A percentile compares a stretch with the other conserved stretches of the same genome.
Conservation (phyloP, 2,329 filamentous ascomycete genomes). For the Beauveria sp. region DNA sequence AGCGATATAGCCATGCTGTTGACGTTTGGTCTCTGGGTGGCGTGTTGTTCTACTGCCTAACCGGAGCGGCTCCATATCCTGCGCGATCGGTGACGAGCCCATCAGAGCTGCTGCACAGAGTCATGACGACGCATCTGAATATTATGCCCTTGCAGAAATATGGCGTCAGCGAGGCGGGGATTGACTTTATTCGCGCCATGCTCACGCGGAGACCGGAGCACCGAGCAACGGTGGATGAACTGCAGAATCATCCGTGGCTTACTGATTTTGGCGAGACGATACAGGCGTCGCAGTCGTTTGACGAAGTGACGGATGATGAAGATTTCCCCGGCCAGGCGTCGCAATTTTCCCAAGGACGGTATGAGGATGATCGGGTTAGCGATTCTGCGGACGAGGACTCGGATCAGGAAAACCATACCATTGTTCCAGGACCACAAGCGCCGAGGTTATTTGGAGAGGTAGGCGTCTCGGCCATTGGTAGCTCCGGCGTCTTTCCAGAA, state of each 20-base stretch:
- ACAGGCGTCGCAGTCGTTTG: conserved; percentile 39
- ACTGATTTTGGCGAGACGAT: conserved; percentile 22
- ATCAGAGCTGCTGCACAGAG: conserved; percentile 71
- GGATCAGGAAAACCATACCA: conserved; percentile 71
- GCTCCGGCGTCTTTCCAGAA: conserved; percentile 42
- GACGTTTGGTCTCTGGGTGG: conserved; percentile 96
- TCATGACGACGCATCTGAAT: conserved; percentile 73
- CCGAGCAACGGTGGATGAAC: conserved; percentile 65
- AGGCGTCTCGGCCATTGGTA: conserved; percentile 44
- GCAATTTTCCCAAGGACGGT: conserved; percentile 36
- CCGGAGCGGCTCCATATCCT: conserved; percentile 70
- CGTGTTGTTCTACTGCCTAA: conserved; percentile 83
- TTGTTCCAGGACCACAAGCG: conserved; percentile 40
- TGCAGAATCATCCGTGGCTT: conserved; percentile 73
- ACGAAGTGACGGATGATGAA: conserved; percentile 55
- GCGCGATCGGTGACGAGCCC: conserved; percentile 69
- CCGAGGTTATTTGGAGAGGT: conserved; percentile 49
- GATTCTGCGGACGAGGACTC: conserved; percentile 56
- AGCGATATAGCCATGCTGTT: conserved; percentile 82
- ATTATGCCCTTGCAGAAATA: conserved; percentile 50
- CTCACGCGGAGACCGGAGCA: conserved; percentile 70
- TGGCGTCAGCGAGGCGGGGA: conserved; percentile 56
- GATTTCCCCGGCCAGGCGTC: conserved; percentile 52
- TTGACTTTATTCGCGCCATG: conserved; percentile 72
- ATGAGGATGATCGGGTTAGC: conserved; percentile 31